Evolutionary conservation across 2,329 filamentous ascomycete species (phyloP), one percentile per base, ranked within the genome.

Genomic region (Paracoccidioides brasiliensis): DNA sequence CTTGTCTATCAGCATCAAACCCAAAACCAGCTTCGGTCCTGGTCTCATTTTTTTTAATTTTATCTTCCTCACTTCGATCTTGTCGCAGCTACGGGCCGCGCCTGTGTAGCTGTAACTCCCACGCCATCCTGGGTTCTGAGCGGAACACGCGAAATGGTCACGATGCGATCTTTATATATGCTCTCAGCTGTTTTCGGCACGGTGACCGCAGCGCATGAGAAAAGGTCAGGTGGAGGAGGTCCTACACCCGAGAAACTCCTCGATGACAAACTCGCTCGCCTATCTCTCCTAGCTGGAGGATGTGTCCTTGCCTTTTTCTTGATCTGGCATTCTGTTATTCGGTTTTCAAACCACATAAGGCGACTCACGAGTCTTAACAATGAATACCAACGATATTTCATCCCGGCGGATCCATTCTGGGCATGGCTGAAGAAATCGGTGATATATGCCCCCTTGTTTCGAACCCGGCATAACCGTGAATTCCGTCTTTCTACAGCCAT

Each of bases 381-480:
- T 72, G 85, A 88, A 60, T 84, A 78, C 1, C 90, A 95, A 69
- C 78, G 80, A 58, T 95, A 89, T 74, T 95, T 90, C 67, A 79
- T 83, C 48, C 73, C 75, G 30, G 78, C 85, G 5, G 61, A 72
- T 37, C 58, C 61, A 4, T 67, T 53, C 74, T 94, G 62, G 78
- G 82, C 61, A 75, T 90, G 58, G 66, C 67, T 95, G 55, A 88
- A 90, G 73, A 78, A 80, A 58, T 78, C 86, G 55, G 79, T 90
- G 55, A 67, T 76, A 52, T 74, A 76, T 58, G 74, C 74, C 10
- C 73, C 74, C 4, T 57, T 76, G 40, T 70, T 76, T 54, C 66
- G 69, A 30, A 68, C 61, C 49, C 69, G 74, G 41, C 73, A 76
- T 60, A 75, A 74, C 55, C 66, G 68, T 30, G 74, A 76, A 58